These are phyloP conservation scores for Phialophora tarda DNA, from an alignment of 2,329 filamentous ascomycete genomes.

Conservation along the genomic window DNA sequence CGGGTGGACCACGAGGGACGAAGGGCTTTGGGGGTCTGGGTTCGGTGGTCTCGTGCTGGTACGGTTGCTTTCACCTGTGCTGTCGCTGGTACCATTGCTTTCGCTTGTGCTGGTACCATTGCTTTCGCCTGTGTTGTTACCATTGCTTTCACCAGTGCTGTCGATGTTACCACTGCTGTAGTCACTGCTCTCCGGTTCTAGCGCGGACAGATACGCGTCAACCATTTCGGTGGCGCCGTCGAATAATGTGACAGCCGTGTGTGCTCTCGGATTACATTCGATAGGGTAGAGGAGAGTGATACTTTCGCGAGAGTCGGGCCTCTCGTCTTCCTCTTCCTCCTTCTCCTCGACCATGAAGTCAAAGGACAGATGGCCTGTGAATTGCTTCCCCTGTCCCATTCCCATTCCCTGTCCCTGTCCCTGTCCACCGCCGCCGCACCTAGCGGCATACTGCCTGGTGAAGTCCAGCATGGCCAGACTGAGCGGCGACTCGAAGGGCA, in stretches of 20 bases:
- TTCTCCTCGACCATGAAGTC: conserved; percentile 71
- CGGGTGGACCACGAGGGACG: conserved; percentile 32
- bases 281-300: conserved; percentile 65
- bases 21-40: not conserved
- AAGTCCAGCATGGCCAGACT: conserved; percentile 68
- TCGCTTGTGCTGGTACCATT: too few species aligned
- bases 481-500: conserved; percentile 61
- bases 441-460: conserved; percentile 63
- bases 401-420: too few species aligned
- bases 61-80: too few species aligned
- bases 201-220: conserved; percentile 59
- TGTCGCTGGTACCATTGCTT: too few species aligned
- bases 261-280: conserved; percentile 72
- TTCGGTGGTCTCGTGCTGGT: too few species aligned
- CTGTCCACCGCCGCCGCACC: conserved; percentile 43
- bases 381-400: conserved; percentile 17
- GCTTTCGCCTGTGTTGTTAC: too few species aligned
- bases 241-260: conserved; percentile 71
- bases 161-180: not conserved
- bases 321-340: conserved; percentile 41
- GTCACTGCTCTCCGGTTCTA: conserved; percentile 39
- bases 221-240: conserved; percentile 49
- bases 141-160: too few species aligned
- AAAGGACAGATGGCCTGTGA: conserved; percentile 75
- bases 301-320: conserved; percentile 19